Base-by-base conservation (phyloP, 768 basidiomycete genomes). In the Exidia glandulosa region DNA sequence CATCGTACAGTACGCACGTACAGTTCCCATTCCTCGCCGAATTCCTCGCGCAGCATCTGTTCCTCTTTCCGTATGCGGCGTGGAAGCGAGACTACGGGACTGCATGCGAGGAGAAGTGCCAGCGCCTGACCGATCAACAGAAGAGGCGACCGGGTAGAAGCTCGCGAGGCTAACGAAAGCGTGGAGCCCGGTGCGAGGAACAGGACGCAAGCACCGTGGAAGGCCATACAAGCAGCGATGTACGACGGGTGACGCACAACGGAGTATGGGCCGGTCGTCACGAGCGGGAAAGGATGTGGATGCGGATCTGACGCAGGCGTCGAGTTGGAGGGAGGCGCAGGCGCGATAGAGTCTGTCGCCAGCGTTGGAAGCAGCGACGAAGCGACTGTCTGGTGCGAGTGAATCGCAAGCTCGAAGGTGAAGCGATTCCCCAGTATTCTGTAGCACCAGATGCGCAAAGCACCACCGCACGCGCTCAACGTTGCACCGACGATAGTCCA, bases 211-310 rank as follows among this genome's bases (percentile, higher is more conserved):
- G 60, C 55, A 16, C 60, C 60, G 23, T 34, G n/a, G 32, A 60
- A 33, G 30, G 55, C 55, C 2, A 60, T 23, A 29, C 33, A 30
- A 10, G 33, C 23, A 54, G 66, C 68, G 23, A 68, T 57, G 57
- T 75, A 76, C 14, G 73, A 63, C 0, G 81, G 81, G 68, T 83
- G 81, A 6, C 81, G 78, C 57, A 82, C 81, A 57, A 70, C 60
- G 9, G 65, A 62, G 60, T 75, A 75, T 2, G 74, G 74, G 0
- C 75, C 75, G 1, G 65, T 59, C 1, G 68, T 73, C 29, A 75
- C 57, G 3, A 75, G 69, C 12, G 54, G 23, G 56, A 75, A 74
- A 1, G 16, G 41, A 23, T 23, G 12, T 19, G 36, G 19, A 10
- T 36, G 36, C 36, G 12, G 10, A 19, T 36, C 19, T 36, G 12